Evolutionary conservation across 2,329 filamentous ascomycete genomes (phyloP).

Genomic region (Meredithiella fracta): DNA sequence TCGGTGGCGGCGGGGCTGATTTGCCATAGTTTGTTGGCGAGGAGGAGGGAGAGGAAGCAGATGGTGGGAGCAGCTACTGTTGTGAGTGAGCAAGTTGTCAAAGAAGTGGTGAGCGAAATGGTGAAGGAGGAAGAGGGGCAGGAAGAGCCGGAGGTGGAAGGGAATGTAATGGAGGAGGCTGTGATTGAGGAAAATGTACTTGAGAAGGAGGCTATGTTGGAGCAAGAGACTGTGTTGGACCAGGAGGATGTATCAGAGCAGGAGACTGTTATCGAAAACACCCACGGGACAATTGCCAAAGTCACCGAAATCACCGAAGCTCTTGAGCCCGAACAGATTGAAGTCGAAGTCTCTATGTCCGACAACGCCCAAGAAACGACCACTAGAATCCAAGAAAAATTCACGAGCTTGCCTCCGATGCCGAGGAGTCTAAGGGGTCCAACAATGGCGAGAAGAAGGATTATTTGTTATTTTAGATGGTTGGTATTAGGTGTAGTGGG

Average conservation of each 20-base stretch:
- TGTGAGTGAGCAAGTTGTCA: no score
- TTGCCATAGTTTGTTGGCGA: constrained; percentile 41
- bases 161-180: background rate
- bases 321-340: no score
- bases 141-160: background rate
- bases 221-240: background rate
- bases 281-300: no score
- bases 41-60: background rate
- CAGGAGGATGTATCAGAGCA: no score
- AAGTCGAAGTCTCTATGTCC: no score
- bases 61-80: no score
- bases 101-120: constrained; percentile 2
- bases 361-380: no score
- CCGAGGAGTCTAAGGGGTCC: background rate
- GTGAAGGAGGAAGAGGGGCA: background rate
- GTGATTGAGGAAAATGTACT: background rate
- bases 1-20: constrained; percentile 72
- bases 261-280: no score
- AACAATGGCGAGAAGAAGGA: background rate
- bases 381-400: no score
- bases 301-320: no score
- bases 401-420: no score
- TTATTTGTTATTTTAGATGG: background rate
- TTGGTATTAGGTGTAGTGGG: no score
- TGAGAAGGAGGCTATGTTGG: background rate